These are phyloP conservation scores for Lasiosphaeria ovina DNA, from an alignment of 495 filamentous ascomycete species.

Conservation along the genomic window DNA sequence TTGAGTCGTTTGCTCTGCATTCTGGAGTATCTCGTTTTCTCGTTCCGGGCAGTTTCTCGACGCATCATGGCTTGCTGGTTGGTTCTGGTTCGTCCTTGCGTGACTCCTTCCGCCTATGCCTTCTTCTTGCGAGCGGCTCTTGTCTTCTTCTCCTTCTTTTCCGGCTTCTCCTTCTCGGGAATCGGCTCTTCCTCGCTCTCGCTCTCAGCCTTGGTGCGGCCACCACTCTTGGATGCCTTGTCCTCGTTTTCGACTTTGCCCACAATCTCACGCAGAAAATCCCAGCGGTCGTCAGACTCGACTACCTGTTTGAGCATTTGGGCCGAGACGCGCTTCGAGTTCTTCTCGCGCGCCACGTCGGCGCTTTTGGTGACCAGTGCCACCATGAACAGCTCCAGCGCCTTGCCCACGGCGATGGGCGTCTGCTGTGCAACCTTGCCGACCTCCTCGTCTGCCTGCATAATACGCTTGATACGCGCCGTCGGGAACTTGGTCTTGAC, in stretches of 20 bases:
- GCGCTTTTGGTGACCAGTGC: conserved; percentile 83
- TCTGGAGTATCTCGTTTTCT: conserved; percentile 4
- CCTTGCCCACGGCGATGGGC: conserved; percentile 91
- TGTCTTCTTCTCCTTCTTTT: conserved; percentile 44
- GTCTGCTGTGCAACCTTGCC: conserved; percentile 98
- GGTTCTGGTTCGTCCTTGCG: conserved; percentile 4
- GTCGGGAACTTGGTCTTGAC: conserved; percentile 97
- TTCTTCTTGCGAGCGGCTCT: conserved; percentile 46
- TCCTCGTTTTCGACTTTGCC: conserved; percentile 74
- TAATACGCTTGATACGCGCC: conserved; percentile 96
- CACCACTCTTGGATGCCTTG: conserved; percentile 25
- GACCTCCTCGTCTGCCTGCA: conserved; percentile 99
- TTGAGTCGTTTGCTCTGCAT: conserved; percentile 7
- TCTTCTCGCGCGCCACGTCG: conserved; percentile 73
- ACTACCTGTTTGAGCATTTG: conserved; percentile 89
- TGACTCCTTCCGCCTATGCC: conserved; percentile 14
- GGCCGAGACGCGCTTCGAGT: conserved; percentile 84
- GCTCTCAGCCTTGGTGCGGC: conserved; percentile 35
- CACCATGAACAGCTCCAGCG: conserved; percentile 97
- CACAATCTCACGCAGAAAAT: conserved; percentile 92
- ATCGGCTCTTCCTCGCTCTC: conserved; percentile 45
- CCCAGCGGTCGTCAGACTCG: conserved; percentile 79
- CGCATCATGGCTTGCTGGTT: background rate
- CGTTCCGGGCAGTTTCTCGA: background rate
- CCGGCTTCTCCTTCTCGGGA: conserved; percentile 33